Base-by-base conservation (phyloP, 73 alveolate species). In the Breviolum minutum region DNA sequence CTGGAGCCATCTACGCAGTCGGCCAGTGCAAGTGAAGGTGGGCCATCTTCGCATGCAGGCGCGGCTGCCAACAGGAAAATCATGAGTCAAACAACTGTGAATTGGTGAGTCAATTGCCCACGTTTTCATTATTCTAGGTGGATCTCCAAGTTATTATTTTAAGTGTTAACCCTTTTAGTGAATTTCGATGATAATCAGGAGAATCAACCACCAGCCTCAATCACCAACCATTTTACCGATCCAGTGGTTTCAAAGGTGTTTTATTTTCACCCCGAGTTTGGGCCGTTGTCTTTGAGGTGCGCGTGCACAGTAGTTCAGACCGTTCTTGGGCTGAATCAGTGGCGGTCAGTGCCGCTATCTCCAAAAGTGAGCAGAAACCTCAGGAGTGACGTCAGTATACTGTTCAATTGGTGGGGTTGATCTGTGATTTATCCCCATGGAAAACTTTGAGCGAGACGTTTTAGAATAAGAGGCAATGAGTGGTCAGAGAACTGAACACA, bases 1-100 rank as follows among this genome's bases (percentile, higher is more conserved):
- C 2, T 91, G 97, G 97, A 91, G 97, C 11, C 68, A 63, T 24
- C 97, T 91, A 17, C 97, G 97, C 89, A 71, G 76, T 19, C 87
- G 97, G 14, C 79, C 97, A 22, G 70, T 91, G 88, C 87, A 73
- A 29, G 77, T 91, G 79, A 48, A 54, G 62, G 71, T 91, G 64
- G 97, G 97, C 8, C 74, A 73, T 63, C 30, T 91, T 87, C 88
- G 97, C 3, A 69, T 79, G 19, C 97, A 91, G 97, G 97, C 70
- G 73, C 89, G 79, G n/a, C 8, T n/a, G n/a, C n/a, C n/a, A n/a
- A n/a, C n/a, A n/a, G 54, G 54, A 40, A 40, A 40, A 40, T 40
- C 29, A 8, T 19, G 90, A 40, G 27, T 10, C 69, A 40, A 40
- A 0, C 54, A 40, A 3, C 3, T 40, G 54, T 40, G 54, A 40